A percentile compares a stretch with the other conserved stretches of the same genome.
These are phyloP conservation scores for Aspergillus transmontanensis DNA, from an alignment of 2,329 filamentous ascomycete genomes.

Conservation along the genomic window DNA sequence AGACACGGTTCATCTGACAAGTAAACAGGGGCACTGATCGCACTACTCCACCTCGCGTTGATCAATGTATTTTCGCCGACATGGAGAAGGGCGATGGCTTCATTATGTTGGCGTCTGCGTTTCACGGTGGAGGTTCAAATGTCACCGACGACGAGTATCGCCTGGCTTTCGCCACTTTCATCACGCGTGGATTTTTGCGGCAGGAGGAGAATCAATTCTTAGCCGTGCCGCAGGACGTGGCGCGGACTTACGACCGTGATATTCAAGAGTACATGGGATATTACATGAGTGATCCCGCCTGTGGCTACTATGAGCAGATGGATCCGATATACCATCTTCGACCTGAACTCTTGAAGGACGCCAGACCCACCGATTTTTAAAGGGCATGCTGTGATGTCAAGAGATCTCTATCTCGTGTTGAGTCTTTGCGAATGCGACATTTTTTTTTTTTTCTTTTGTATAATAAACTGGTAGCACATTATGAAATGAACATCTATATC, in stretches of 20 bases:
- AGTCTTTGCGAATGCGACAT: no score
- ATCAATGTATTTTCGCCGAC: constrained; percentile 29
- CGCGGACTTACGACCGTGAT: constrained; percentile 13
- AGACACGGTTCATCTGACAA: not conserved
- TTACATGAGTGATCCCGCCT: constrained; percentile 19
- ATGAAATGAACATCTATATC: no score
- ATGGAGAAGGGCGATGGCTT: constrained; percentile 40
- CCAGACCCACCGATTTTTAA: not conserved
- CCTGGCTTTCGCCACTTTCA: constrained; percentile 37
- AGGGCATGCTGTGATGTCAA: no score
- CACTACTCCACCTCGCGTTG: constrained; percentile 15
- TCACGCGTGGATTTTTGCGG: constrained; percentile 36
- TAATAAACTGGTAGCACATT: no score
- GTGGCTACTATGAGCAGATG: constrained; percentile 14
- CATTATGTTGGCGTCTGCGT: constrained; percentile 38
- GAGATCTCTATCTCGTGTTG: no score
- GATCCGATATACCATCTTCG: constrained; percentile 12
- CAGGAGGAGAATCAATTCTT: constrained; percentile 47
- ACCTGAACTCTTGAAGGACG: not conserved
- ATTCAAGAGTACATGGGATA: constrained; percentile 24
- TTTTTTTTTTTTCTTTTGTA: no score
- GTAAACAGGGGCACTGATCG: not conserved
- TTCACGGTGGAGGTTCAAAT: constrained; percentile 40
- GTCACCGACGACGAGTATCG: constrained; percentile 34
- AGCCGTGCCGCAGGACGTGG: constrained; percentile 13